phyloP scores from a whole-genome alignment of 1,284 basidiomycete species.

The Melampsora larici-populina region DNA sequence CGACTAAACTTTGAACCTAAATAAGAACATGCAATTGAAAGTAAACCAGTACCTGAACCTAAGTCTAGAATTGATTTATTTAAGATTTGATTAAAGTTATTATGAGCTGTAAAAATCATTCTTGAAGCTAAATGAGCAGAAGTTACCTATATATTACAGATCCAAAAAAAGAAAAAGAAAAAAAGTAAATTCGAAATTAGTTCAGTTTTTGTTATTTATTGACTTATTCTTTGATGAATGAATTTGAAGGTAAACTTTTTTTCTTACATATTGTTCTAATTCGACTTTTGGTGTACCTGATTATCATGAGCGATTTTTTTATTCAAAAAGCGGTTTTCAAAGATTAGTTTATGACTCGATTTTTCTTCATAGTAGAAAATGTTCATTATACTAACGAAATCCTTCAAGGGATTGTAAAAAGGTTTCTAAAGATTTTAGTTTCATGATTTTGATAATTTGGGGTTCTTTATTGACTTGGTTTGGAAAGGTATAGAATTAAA shows the following conservation, averaged over 20 bases:
- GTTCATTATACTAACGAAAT: slow-evolving; percentile 27
- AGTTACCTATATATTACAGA: slow-evolving; percentile 15
- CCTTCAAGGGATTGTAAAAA: slow-evolving; percentile 1
- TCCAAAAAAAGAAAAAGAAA: not conserved
- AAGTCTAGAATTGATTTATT: slow-evolving; percentile 25
- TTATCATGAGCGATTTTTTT: not conserved
- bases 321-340: not conserved
- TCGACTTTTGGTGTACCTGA: slow-evolving; percentile 24
- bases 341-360: not conserved
- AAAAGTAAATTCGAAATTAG: not conserved
- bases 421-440: slow-evolving; percentile 17
- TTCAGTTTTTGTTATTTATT: not conserved
- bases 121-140: slow-evolving; percentile 34
- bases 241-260: not conserved
- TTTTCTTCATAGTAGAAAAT: not conserved
- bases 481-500: too few species aligned
- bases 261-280: slow-evolving; percentile 32
- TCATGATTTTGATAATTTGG: too few species aligned
- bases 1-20: slow-evolving; percentile 20
- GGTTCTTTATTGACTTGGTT: too few species aligned
- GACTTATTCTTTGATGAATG: not conserved
- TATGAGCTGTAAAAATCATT: slow-evolving; percentile 32
- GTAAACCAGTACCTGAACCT: slow-evolving; percentile 27
- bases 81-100: slow-evolving; percentile 16
- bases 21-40: slow-evolving; percentile 5